Evolutionary conservation across 345 rosid genomes (phyloP).

Genomic region (Tarenaya hassleriana): DNA sequence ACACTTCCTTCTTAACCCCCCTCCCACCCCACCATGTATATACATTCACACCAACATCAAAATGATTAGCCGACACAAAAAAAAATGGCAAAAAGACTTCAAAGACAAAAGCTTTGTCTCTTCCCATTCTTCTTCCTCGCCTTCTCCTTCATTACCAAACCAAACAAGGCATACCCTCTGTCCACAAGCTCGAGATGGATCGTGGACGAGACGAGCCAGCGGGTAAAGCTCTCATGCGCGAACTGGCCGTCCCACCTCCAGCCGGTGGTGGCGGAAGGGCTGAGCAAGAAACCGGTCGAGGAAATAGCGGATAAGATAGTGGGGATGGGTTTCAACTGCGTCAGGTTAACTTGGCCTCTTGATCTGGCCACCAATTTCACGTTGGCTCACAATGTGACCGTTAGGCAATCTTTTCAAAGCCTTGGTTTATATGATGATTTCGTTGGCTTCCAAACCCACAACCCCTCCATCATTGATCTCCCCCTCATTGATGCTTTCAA

Average conservation of each 20-base stretch:
- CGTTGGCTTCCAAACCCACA: conserved; percentile 55
- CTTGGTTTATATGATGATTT: conserved; percentile 52
- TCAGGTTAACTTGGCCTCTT: conserved; percentile 64
- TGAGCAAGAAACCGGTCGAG: conserved; percentile 56
- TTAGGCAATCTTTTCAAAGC: conserved; percentile 47
- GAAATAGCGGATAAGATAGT: conserved; percentile 30
- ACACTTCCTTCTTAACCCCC: no score
- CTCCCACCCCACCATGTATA: no score
- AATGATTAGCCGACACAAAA: no score
- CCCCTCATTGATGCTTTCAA: conserved; percentile 57
- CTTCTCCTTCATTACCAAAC: no score
- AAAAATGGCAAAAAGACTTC: no score
- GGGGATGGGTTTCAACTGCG: conserved; percentile 57
- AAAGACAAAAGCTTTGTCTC: no score
- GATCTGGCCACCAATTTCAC: conserved; percentile 50
- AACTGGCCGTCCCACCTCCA: conserved; percentile 69
- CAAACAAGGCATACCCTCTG: conserved; percentile 41
- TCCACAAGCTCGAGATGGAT: conserved; percentile 54
- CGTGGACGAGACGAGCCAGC: conserved; percentile 39
- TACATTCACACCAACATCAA: no score
- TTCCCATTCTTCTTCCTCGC: no score
- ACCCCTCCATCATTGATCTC: conserved; percentile 61
- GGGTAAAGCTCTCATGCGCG: conserved; percentile 65
- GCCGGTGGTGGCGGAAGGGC: conserved; percentile 61
- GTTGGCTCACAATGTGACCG: conserved; percentile 39